Evolutionary conservation across 2,329 filamentous ascomycete genomes (phyloP).

Genomic region (Ilyonectria sp.): DNA sequence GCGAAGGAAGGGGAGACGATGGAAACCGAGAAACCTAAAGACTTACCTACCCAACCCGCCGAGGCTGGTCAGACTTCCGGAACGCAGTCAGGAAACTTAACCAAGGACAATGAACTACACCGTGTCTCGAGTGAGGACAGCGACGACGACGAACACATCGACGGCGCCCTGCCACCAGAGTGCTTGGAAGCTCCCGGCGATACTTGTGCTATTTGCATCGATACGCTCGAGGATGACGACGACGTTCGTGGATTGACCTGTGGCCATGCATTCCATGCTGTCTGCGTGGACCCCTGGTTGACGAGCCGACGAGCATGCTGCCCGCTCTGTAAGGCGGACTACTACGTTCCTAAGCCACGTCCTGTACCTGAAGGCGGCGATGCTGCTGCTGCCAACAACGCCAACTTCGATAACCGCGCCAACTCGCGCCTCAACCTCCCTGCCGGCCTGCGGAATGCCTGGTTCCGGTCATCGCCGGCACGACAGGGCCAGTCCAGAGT

Average conservation of each 20-base stretch:
- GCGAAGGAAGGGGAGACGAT: slow-evolving; percentile 39
- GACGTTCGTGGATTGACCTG: slow-evolving; percentile 95
- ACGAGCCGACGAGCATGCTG: slow-evolving; percentile 95
- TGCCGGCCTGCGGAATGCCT: slow-evolving; percentile 57
- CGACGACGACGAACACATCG: slow-evolving; percentile 84
- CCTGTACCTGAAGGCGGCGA: slow-evolving; percentile 63
- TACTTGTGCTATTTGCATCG: slow-evolving; percentile 96
- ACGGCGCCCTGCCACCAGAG: slow-evolving; percentile 85
- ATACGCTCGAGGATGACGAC: slow-evolving; percentile 93
- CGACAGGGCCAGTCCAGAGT: slow-evolving; percentile 13
- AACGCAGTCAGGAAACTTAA: slow-evolving; percentile 42
- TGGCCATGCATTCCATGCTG: slow-evolving; percentile 98
- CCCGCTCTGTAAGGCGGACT: slow-evolving; percentile 97
- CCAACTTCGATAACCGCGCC: slow-evolving; percentile 54
- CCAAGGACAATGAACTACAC: slow-evolving; percentile 50
- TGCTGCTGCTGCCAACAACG: slow-evolving; percentile 49
- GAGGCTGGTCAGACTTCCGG: slow-evolving; percentile 46
- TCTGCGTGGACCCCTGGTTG: slow-evolving; percentile 96
- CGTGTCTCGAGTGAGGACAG: slow-evolving; percentile 66
- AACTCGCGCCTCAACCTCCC: slow-evolving; percentile 66
- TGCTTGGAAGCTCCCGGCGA: slow-evolving; percentile 87
- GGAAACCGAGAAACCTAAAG: slow-evolving; percentile 45
- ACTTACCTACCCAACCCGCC: slow-evolving; percentile 29
- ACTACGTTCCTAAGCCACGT: slow-evolving; percentile 93
- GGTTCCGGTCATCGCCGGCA: slow-evolving; percentile 49